A percentile compares a stretch with the other conserved stretches of the same genome.
Conservation (phyloP, 176 grass and related monocot genomes). For the Rhipidocladum racemiflorum region DNA sequence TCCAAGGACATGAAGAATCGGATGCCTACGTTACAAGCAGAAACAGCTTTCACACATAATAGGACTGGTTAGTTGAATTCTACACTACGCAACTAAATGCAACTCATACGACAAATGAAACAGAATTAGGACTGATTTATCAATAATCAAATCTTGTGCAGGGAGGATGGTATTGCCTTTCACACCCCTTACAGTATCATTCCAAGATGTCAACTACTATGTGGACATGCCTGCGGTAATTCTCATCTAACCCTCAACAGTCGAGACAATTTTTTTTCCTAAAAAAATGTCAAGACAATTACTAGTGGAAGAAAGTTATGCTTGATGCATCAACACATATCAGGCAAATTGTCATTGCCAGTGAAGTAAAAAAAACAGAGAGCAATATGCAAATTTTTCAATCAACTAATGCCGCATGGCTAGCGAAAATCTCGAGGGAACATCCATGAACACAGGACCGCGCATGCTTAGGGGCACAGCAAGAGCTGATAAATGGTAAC, state of each 20-base stretch:
- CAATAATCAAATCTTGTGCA: constrained; percentile 27
- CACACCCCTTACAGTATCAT: constrained; percentile 68
- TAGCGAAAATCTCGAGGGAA: not conserved
- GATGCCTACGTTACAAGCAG: constrained; percentile 14
- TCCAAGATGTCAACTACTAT: constrained; percentile 80
- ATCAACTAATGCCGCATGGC: not conserved
- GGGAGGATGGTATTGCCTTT: constrained; percentile 79
- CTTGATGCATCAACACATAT: not conserved
- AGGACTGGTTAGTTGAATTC: constrained; percentile 39
- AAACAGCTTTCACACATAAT: not conserved
- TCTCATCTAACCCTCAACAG: not conserved
- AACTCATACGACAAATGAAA: not conserved
- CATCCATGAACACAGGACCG: not conserved
- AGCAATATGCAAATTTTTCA: not conserved
- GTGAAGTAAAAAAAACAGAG: not conserved
- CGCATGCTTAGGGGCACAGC: not conserved
- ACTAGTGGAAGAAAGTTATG: not conserved
- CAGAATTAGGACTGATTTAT: not conserved
- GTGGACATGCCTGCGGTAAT: constrained; percentile 68
- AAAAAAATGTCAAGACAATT: no score
- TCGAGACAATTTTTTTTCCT: not conserved
- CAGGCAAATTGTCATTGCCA: not conserved
- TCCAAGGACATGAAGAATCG: not conserved
- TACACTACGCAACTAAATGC: not conserved
- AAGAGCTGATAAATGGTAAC: not conserved